Evolutionary conservation across 129 eudicot genomes (phyloP).

Genomic region (Chrysanthemum seticuspe): DNA sequence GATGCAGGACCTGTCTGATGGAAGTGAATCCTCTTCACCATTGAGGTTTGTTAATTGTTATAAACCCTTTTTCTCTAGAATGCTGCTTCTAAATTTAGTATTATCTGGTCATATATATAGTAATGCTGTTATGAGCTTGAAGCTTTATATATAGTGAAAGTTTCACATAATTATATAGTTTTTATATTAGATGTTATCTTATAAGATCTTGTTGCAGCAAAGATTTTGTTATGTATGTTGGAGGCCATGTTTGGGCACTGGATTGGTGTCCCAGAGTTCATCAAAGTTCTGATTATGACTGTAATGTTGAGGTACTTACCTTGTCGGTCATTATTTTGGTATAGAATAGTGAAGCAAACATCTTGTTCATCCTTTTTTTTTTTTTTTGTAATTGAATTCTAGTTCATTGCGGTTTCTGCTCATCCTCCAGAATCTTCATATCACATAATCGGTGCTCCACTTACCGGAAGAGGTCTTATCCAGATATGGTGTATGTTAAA

Average conservation of each 20-base stretch:
- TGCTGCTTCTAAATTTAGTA: constrained; percentile 2
- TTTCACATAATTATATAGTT: not conserved
- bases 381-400: constrained; percentile 13
- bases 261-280: constrained; percentile 91
- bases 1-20: constrained; percentile 40
- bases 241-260: constrained; percentile 86
- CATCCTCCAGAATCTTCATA: constrained; percentile 97
- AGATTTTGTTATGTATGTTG: constrained; percentile 83
- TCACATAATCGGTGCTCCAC: constrained; percentile 80
- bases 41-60: constrained; percentile 55
- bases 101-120: not conserved
- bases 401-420: constrained; percentile 95
- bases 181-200: constrained; percentile 26
- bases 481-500: constrained; percentile 85
- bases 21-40: constrained; percentile 24
- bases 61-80: not conserved
- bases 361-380: constrained; percentile 12
- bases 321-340: too few species aligned
- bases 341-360: not conserved
- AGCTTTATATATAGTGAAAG: too few species aligned
- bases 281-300: constrained; percentile 31
- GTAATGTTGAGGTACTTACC: constrained; percentile 60
- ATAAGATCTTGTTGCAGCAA: constrained; percentile 62
- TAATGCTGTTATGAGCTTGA: too few species aligned
- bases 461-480: constrained; percentile 81